These are phyloP conservation scores for Hydnomerulius pinastri DNA, from an alignment of 768 basidiomycete species.

Conservation along the genomic window DNA sequence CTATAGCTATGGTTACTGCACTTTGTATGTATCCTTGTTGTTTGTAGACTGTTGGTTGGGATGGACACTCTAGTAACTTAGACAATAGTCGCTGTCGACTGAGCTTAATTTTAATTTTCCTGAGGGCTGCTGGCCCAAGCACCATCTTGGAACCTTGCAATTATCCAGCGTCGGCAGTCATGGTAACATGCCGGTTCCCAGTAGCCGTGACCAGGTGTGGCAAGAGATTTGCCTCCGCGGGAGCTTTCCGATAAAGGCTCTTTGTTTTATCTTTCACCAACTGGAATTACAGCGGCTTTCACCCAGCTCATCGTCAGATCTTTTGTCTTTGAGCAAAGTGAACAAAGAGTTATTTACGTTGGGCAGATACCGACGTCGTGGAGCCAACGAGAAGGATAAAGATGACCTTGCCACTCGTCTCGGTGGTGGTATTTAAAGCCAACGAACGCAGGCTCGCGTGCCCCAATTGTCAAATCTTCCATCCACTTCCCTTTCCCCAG, in stretches of 20 bases:
- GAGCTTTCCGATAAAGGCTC: no score
- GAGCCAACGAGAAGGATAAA: conserved; percentile 8
- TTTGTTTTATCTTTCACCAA: no score
- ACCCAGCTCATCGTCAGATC: neutral
- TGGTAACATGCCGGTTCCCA: neutral
- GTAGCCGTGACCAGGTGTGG: neutral
- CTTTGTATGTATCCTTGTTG: neutral
- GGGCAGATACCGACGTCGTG: conserved; percentile 6
- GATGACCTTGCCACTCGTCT: no score
- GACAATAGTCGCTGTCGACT: neutral
- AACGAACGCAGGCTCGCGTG: no score
- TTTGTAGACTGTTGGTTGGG: neutral
- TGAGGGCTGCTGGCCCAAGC: no score
- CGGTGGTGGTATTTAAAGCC: no score
- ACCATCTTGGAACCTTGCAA: no score
- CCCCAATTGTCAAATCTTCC: no score
- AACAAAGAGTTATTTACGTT: neutral
- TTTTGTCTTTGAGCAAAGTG: conserved; percentile 1
- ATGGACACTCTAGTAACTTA: neutral
- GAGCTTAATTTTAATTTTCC: no score
- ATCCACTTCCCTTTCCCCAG: no score
- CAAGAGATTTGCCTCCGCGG: neutral
- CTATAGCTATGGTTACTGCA: conserved; percentile 27
- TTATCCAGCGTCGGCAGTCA: neutral
- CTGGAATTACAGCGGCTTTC: neutral